phyloP scores from a whole-genome alignment of 257 asterid genomes.

The Scutellaria barbata region DNA sequence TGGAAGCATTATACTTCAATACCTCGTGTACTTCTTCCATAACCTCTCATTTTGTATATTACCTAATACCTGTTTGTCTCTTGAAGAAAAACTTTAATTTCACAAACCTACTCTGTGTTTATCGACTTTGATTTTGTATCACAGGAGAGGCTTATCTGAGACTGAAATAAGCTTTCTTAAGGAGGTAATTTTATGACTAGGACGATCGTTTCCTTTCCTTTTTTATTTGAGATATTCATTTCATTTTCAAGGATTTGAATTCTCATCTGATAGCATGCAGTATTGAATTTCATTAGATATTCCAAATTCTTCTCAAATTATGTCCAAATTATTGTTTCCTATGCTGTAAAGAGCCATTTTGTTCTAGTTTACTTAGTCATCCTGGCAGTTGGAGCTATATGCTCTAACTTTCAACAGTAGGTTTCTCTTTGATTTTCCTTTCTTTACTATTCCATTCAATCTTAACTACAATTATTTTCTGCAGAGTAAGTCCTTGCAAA shows the following conservation, averaged over 20 bases:
- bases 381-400: conserved; percentile 25
- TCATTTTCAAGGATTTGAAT: conserved; percentile 23
- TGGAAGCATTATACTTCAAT: conserved; percentile 13
- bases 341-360: conserved; percentile 14
- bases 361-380: conserved; percentile 26
- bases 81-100: neutral
- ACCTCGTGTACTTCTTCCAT: conserved; percentile 12
- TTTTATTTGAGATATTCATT: conserved; percentile 22
- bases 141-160: conserved; percentile 96
- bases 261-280: conserved; percentile 5
- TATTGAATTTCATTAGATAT: conserved; percentile 16
- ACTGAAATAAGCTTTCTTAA: conserved; percentile 74
- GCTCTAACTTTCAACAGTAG: neutral
- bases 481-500: conserved; percentile 88
- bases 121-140: conserved; percentile 40
- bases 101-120: conserved; percentile 32
- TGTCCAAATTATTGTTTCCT: neutral
- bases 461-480: conserved; percentile 28
- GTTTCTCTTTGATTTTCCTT: neutral
- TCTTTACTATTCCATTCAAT: conserved; percentile 6
- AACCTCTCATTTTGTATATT: neutral
- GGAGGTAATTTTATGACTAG: conserved; percentile 60
- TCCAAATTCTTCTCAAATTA: conserved; percentile 3
- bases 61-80: neutral
- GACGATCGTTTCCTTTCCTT: conserved; percentile 18